These are phyloP conservation scores for Apophysomyces variabilis DNA, from an alignment of 371 early-diverging fungal genomes.

Conservation along the genomic window DNA sequence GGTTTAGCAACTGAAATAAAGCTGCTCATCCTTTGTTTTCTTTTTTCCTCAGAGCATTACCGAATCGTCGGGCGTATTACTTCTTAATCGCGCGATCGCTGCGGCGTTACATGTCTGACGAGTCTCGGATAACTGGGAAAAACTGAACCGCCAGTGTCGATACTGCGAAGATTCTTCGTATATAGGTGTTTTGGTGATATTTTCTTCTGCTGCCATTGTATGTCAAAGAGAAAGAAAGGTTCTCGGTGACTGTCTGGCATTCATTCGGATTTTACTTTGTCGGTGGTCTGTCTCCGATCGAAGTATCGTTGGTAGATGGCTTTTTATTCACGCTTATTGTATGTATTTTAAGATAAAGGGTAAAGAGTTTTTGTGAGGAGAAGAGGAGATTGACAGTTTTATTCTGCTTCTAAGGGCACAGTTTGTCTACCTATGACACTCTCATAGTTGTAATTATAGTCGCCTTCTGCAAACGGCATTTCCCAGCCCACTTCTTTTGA, in stretches of 20 bases:
- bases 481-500: slow-evolving; percentile 40
- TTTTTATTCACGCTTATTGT: background rate
- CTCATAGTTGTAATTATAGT: slow-evolving; percentile 33
- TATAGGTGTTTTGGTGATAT: slow-evolving; percentile 28
- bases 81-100: slow-evolving; percentile 62
- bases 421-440: slow-evolving; percentile 19
- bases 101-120: slow-evolving; percentile 61
- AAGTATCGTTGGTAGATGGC: too few relatives aligned
- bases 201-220: background rate
- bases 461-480: slow-evolving; percentile 40
- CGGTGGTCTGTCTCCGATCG: too few relatives aligned
- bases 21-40: background rate
- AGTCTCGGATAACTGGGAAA: slow-evolving; percentile 59
- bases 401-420: slow-evolving; percentile 49
- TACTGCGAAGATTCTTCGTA: slow-evolving; percentile 68
- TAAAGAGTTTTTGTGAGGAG: background rate
- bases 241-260: too few relatives aligned
- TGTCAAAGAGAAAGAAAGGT: background rate
- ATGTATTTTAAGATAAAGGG: background rate
- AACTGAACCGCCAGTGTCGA: slow-evolving; percentile 76
- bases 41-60: slow-evolving; percentile 20
- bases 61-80: slow-evolving; percentile 57
- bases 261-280: too few relatives aligned
- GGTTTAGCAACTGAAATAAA: too few relatives aligned
- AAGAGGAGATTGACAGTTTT: background rate